Conservation (phyloP, 2,329 filamentous ascomycete genomes). For the Sporothrix humicola region DNA sequence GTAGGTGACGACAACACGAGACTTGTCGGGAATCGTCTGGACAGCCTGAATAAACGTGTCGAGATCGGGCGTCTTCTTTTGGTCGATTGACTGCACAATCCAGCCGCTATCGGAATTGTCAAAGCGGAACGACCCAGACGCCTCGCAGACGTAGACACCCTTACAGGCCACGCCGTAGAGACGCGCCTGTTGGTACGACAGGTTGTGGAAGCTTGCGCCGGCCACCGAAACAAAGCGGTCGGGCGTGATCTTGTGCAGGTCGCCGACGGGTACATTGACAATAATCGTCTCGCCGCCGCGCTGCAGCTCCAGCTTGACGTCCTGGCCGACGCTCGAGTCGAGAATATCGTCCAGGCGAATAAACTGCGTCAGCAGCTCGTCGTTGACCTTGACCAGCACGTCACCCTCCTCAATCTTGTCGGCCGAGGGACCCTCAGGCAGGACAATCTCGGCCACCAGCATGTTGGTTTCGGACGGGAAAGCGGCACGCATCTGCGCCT, state of each 20-base stretch:
- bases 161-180: constrained; percentile 90
- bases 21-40: constrained; percentile 79
- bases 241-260: constrained; percentile 92
- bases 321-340: constrained; percentile 81
- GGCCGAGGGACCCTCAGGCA: constrained; percentile 88
- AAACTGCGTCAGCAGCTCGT: constrained; percentile 90
- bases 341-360: constrained; percentile 88
- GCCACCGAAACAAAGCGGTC: constrained; percentile 94
- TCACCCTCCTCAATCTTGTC: constrained; percentile 91
- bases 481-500: constrained; percentile 78
- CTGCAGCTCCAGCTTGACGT: constrained; percentile 82
- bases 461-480: constrained; percentile 96
- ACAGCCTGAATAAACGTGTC: constrained; percentile 90
- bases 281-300: constrained; percentile 87
- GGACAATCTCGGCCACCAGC: constrained; percentile 93
- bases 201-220: constrained; percentile 90
- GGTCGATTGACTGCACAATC: constrained; percentile 90
- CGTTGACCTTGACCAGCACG: constrained; percentile 90
- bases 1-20: constrained; percentile 91
- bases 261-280: constrained; percentile 81
- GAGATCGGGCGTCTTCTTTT: constrained; percentile 87
- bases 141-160: constrained; percentile 94
- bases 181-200: constrained; percentile 97
- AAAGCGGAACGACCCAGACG: constrained; percentile 91
- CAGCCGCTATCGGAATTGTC: constrained; percentile 90